A percentile compares a stretch with the other conserved stretches of the same genome.
Evolutionary conservation across 2,329 filamentous ascomycete species (phyloP).

Genomic region (Zymoseptoria tritici): DNA sequence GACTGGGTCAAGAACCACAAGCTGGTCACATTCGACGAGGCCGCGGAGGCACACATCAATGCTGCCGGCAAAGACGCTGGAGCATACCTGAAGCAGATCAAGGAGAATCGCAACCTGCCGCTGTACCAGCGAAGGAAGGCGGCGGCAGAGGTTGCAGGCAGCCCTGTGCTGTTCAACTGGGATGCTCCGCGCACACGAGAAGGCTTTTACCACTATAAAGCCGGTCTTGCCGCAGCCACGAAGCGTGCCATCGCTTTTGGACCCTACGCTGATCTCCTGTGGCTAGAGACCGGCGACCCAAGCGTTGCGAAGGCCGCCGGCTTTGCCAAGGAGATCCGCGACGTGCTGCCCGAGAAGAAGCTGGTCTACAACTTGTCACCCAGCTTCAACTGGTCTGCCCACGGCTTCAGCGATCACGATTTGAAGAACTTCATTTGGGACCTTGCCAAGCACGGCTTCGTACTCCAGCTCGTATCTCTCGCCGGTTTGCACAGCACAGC

Average conservation of each 20-base stretch:
- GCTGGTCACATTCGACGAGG: constrained; percentile 85
- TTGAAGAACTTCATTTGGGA: constrained; percentile 95
- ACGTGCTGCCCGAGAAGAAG: constrained; percentile 66
- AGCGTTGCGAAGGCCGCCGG: constrained; percentile 66
- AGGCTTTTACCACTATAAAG: constrained; percentile 85
- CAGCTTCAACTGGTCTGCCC: constrained; percentile 97
- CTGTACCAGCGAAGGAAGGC: constrained; percentile 69
- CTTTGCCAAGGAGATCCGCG: constrained; percentile 70
- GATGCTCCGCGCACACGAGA: constrained; percentile 89
- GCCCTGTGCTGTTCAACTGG: constrained; percentile 75
- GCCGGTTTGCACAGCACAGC: constrained; percentile 58
- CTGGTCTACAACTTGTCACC: constrained; percentile 95
- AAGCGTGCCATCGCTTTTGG: constrained; percentile 90
- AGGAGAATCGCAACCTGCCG: constrained; percentile 63
- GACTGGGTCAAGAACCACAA: constrained; percentile 81
- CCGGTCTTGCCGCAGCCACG: constrained; percentile 76
- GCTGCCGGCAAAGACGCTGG: constrained; percentile 23
- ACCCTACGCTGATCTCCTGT: constrained; percentile 88
- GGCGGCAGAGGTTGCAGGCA: constrained; percentile 58
- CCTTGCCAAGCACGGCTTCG: constrained; percentile 75
- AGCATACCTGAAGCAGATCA: constrained; percentile 24
- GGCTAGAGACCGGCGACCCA: constrained; percentile 93
- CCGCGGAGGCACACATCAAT: constrained; percentile 38
- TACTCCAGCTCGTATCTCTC: constrained; percentile 57
- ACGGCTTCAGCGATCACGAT: constrained; percentile 77